Evolutionary conservation across 768 basidiomycete genomes (phyloP), one percentile per base, ranked within the genome.

Genomic region (Psilocybe cyanescens): DNA sequence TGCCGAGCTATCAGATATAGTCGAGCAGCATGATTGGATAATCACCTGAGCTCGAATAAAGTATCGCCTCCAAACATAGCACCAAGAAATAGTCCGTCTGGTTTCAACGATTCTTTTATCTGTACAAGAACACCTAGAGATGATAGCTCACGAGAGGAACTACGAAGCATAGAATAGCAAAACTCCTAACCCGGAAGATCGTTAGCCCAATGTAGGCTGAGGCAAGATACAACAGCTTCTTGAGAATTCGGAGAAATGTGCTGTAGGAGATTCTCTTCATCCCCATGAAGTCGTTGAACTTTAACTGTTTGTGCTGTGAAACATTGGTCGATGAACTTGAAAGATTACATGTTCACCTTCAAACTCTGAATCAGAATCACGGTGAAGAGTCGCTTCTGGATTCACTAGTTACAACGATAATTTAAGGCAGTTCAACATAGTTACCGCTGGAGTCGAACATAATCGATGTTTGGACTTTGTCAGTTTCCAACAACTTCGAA

Each of bases 31-130:
- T 44, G 28, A 17, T 46, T 31, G n/a, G 55, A 29, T 64, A 69
- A 28, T 57, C 65, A 90, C 92, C 93, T 79, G 2, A 99, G 79
- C 76, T 99, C 97, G 70, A 98, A 99, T 4, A 99, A 79, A 0
- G 95, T 96, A 61, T 99, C 97, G 2, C 97, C 96, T 14, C 97
- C 97, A 59, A 98, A 86, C 81, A 99, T 90, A 14, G 96, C 94
- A 12, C 90, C 96, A 16, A 99, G 81, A 71, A 99, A 99, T 31
- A 98, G 85, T 2, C 97, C 97, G 72, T 99, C 97, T 0, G 96
- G 93, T 66, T 86, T 81, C 11, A 99, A 76, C 1, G 88, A 86
- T 75, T 93, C 88, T 65, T 85, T 87, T 59, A 97, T 93, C 71
- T 99, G 97, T 8, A 94, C 82, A 9, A 99, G 80, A 0, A 88